Base-by-base conservation (phyloP, 352 stramenopile genomes). In the Phytophthora fragariaefolia region DNA sequence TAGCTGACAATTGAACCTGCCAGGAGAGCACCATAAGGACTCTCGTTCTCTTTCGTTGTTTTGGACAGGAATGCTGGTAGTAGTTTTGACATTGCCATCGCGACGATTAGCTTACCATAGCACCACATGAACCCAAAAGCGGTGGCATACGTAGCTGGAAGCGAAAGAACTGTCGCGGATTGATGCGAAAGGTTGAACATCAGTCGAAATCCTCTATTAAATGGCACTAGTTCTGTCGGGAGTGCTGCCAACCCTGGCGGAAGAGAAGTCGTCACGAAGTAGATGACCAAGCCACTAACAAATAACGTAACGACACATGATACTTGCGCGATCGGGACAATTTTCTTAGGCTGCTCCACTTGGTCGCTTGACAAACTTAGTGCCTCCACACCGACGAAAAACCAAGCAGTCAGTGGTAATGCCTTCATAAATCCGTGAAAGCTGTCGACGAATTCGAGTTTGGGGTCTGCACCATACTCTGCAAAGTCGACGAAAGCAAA, bases 111-210 rank as follows among this genome's bases (percentile, higher is more conserved):
- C 18, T 80, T 83, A 4, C 74, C 74, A 58, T 82, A 83, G 40
- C 68, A 78, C 61, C 78, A 85, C 55, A 87, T 82, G 52, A 87
- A 87, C 0, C 76, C 78, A 48, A 78, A 87, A 1, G 63, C 76
- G 0, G 73, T 87, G 9, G 75, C 75, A 45, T 83, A 88, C 0
- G 77, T 83, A 0, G 77, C 79, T 6, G 77, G 77, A 0, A 88
- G 22, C n/a, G 77, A 86, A 1, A 86, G 18, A 18, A 84, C 9
- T 1, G 65, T 84, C 1, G 75, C 72, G 0, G 24, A 2, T 0
- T 55, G 24, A 5, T 54, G 38, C 0, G 58, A 50, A 3, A 77
- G 42, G 2, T 48, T 28, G n/a, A 85, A 83, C 22, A 85, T 50
- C 6, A 53, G 51, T 2, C 22, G 49, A 15, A 83, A 83, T 20